A percentile compares a stretch with the other conserved stretches of the same genome.
phyloP scores from a whole-genome alignment of 495 filamentous ascomycete genomes.

The Melanomma pulvis-pyrius region DNA sequence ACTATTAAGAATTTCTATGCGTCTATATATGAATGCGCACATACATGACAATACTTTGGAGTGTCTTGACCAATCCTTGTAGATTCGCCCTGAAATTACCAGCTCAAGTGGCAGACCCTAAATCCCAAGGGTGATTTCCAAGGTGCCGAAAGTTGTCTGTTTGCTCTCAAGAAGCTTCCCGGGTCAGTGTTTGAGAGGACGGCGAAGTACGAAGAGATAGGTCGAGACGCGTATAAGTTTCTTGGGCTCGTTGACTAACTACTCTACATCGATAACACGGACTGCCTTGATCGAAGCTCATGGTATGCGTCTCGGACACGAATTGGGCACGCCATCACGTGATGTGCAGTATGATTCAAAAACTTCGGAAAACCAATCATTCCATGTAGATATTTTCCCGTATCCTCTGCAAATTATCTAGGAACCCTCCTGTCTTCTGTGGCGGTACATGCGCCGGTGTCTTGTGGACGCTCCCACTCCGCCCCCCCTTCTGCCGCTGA shows the following conservation, averaged over 20 bases:
- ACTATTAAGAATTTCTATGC: no score
- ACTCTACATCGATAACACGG: not conserved
- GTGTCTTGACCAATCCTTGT: not conserved
- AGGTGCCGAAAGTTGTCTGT: not conserved
- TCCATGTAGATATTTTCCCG: slow-evolving; percentile 27
- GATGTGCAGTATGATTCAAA: no score
- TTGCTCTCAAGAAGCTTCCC: not conserved
- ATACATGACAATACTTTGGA: no score
- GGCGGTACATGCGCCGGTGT: not conserved
- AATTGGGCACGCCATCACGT: not conserved
- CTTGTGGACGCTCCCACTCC: slow-evolving; percentile 19
- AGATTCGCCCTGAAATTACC: not conserved
- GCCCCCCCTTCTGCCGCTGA: slow-evolving; percentile 21
- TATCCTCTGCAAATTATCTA: slow-evolving; percentile 35
- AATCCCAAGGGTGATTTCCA: no score
- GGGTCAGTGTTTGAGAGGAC: not conserved
- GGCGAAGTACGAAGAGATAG: not conserved
- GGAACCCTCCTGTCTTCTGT: slow-evolving; percentile 19
- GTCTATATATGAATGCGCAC: no score
- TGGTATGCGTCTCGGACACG: no score
- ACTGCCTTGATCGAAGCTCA: not conserved
- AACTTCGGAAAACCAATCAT: no score
- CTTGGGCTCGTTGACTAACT: no score
- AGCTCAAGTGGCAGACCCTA: no score
- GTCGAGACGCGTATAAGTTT: not conserved